Evolutionary conservation across 2,329 filamentous ascomycete species (phyloP).

Genomic region (Colletotrichum sp.): DNA sequence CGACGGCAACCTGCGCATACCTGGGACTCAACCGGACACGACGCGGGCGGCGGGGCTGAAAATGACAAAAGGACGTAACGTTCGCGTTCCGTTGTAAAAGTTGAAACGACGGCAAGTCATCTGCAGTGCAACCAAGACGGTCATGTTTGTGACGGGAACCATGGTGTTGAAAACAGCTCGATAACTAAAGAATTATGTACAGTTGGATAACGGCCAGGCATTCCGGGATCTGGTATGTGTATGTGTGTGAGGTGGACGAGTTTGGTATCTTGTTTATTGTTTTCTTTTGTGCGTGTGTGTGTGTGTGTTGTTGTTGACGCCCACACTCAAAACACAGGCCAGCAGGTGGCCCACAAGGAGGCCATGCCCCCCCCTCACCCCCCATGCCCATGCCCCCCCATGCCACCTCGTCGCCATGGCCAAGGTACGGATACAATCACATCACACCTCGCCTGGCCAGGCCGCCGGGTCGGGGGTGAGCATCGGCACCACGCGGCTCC

Average conservation of each 20-base stretch:
- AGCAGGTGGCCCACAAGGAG: not conserved
- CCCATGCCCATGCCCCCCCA: not conserved
- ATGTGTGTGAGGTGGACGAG: not conserved
- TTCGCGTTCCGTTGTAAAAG: not conserved
- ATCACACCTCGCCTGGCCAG: not conserved
- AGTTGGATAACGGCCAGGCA: not conserved
- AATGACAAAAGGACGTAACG: not conserved
- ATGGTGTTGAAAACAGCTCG: not conserved
- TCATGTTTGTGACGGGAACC: not conserved
- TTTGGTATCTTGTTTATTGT: conserved; percentile 15
- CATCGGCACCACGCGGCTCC: not conserved
- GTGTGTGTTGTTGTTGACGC: not conserved
- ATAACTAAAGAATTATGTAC: not conserved
- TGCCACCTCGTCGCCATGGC: conserved; percentile 8
- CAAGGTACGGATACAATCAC: not conserved
- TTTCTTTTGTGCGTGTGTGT: not conserved
- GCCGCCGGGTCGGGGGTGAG: not conserved
- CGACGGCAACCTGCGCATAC: not conserved
- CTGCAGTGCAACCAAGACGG: not conserved
- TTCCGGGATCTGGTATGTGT: not conserved
- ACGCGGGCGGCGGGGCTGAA: not conserved
- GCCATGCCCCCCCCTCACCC: not conserved
- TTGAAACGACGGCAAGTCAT: conserved; percentile 6
- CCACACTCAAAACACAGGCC: conserved; percentile 6
- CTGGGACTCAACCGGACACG: not conserved